phyloP scores from a whole-genome alignment of 139 green algal species.

The Limnomonas spitsbergensis region DNA sequence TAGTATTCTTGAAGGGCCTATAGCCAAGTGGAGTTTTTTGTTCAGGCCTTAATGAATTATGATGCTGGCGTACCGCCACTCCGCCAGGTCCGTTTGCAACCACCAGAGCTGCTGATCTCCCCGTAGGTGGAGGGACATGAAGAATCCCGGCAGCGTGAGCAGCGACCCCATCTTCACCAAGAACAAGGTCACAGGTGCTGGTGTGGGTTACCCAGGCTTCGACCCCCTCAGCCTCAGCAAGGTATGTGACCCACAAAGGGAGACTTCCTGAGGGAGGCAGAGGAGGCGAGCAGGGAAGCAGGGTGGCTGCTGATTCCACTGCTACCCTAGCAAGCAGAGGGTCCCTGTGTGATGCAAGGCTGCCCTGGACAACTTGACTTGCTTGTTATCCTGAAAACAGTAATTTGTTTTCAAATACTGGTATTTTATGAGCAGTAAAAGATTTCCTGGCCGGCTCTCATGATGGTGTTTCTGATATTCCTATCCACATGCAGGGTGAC shows the following conservation, averaged over 20 bases:
- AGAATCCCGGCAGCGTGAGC: slow-evolving; percentile 71
- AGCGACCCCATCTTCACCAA: slow-evolving; percentile 61
- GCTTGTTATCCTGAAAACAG: no score
- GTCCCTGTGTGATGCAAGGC: neutral
- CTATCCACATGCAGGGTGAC: slow-evolving; percentile 35
- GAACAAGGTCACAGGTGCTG: slow-evolving; percentile 41
- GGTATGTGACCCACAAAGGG: slow-evolving; percentile 20
- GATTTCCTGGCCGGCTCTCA: neutral
- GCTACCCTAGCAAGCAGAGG: no score
- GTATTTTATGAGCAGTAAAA: no score
- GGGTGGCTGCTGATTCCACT: neutral
- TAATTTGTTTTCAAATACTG: no score
- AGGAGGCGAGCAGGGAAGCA: neutral
- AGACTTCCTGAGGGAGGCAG: neutral
- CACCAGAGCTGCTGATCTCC: no score
- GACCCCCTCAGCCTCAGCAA: slow-evolving; percentile 76
- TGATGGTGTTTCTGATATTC: neutral
- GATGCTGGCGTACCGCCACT: no score
- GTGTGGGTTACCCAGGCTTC: slow-evolving; percentile 72
- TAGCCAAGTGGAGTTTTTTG: no score
- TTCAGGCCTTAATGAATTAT: no score
- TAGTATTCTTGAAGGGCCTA: neutral
- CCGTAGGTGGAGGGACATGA: slow-evolving; percentile 74
- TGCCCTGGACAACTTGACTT: no score
- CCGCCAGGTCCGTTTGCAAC: no score